Base-by-base conservation (phyloP, 1,284 basidiomycete genomes). In the Somion occarium region DNA sequence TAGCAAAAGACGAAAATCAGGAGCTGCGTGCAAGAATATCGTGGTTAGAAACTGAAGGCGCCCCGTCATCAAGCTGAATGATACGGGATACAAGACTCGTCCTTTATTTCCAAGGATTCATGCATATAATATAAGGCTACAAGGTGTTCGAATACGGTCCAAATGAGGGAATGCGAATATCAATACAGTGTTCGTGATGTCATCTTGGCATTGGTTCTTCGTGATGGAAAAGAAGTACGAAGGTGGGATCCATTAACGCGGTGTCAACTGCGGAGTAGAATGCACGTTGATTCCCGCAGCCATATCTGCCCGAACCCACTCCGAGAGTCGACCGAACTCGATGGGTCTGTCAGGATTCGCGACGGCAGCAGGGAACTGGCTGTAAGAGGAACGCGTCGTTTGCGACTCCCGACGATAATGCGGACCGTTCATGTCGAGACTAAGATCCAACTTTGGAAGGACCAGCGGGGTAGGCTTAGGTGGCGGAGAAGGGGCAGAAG, bases 251-350 rank as follows among this genome's bases (percentile, higher is more conserved):
- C 39, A 42, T 42, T 18, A 18, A 5, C 7, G 11, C 20, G 25
- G n/a, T n/a, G n/a, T 5, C 12, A 22, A 44, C 12, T 12, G 12
- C 9, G 43, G 9, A 22, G 25, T 22, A 15, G 25, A 13, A 26
- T 18, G 19, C 11, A 24, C 12, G 7, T 13, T 24, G 25, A 13
- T 15, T 9, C 43, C 43, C 20, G 43, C 43, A 24, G 43, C 5
- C 5, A 49, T 51, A 54, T 77, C 73, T 5, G 82, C 83, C 19
- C 69, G 70, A 41, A 84, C 67, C 84, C 84, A 85, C 58, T 79
- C 65, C 4, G 78, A 79, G 43, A 69, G 64, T 26, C 66, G 65
- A 27, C 78, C 73, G 49, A 73, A 69, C 19, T 79, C 75, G 49
- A 85, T 78, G 3, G 83, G 81, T 53, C 73, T 59, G 61, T 86